Conservation (phyloP, 805 yeast genomes). For the Wickerhamiella bombiphila region DNA sequence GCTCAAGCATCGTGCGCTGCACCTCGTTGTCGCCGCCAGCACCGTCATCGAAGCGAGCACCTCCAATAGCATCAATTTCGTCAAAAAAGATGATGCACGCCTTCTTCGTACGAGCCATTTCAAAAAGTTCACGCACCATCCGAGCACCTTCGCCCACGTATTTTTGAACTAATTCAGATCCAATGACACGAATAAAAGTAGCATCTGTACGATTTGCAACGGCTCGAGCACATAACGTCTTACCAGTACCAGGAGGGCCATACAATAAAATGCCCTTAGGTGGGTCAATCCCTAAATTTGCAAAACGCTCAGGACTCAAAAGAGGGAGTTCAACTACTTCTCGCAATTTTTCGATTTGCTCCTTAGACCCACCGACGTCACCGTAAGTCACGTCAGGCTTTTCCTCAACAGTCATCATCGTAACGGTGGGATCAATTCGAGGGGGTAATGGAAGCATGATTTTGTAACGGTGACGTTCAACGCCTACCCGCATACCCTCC, state of each 20-base stretch:
- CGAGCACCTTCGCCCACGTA: slow-evolving; percentile 99
- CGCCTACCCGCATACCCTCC: slow-evolving; percentile 99
- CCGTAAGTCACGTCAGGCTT: slow-evolving; percentile 98
- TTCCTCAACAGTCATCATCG: slow-evolving; percentile 99
- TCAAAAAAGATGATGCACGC: slow-evolving; percentile 97
- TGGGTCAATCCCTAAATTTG: slow-evolving; percentile 93
- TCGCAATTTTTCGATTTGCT: slow-evolving; percentile 89
- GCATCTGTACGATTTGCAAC: slow-evolving; percentile 99
- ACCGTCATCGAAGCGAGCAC: slow-evolving; percentile 99
- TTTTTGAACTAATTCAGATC: slow-evolving; percentile 94
- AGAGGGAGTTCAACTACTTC: slow-evolving; percentile 93
- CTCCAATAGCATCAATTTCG: slow-evolving; percentile 98
- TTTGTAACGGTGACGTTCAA: slow-evolving; percentile 91
- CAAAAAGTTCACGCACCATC: slow-evolving; percentile 97
- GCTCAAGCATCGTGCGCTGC: slow-evolving; percentile 96
- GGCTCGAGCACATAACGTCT: slow-evolving; percentile 95
- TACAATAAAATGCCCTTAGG: slow-evolving; percentile 94
- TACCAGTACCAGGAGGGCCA: slow-evolving; percentile 99
- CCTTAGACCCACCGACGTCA: slow-evolving; percentile 98
- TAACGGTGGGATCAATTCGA: slow-evolving; percentile 90
- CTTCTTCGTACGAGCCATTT: slow-evolving; percentile 97
- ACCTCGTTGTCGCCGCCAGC: slow-evolving; percentile 99
- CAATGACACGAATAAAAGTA: slow-evolving; percentile 94
- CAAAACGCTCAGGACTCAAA: slow-evolving; percentile 91
- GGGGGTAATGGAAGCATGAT: slow-evolving; percentile 97